These are phyloP conservation scores for Usnea hakonensis DNA, from an alignment of 495 filamentous ascomycete species.

Conservation along the genomic window DNA sequence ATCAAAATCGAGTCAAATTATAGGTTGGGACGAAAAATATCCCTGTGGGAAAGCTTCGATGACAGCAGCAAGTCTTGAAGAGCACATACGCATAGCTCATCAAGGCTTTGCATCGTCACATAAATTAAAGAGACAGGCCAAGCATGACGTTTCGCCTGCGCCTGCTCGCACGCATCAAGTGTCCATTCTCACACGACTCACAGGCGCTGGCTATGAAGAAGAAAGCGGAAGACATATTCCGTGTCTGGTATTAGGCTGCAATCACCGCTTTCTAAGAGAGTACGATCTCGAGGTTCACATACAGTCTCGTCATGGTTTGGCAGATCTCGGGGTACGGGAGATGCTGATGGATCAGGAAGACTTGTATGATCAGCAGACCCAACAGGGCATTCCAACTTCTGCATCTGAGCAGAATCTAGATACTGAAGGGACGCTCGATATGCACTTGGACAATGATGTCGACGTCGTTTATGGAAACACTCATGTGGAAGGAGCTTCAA, in stretches of 20 bases:
- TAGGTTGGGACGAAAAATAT: constrained; percentile 53
- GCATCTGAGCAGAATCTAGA: constrained; percentile 11
- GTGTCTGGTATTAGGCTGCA: constrained; percentile 49
- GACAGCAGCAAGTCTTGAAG: constrained; percentile 67
- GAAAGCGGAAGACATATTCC: constrained; percentile 46
- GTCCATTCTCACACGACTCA: constrained; percentile 37
- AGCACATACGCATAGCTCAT: constrained; percentile 72
- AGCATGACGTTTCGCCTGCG: not conserved
- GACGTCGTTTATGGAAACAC: not conserved
- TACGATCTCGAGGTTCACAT: constrained; percentile 64
- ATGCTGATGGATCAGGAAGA: constrained; percentile 36
- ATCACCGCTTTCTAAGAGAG: constrained; percentile 54
- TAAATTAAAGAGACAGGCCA: constrained; percentile 20
- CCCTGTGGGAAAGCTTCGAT: constrained; percentile 64
- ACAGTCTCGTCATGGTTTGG: constrained; percentile 42
- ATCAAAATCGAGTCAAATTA: constrained; percentile 46
- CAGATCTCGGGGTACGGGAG: constrained; percentile 44
- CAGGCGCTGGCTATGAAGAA: constrained; percentile 50
- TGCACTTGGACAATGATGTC: constrained; percentile 3
- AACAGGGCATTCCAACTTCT: not conserved
- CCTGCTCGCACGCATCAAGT: constrained; percentile 25
- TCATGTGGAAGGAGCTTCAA: not conserved
- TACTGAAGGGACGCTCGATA: constrained; percentile 13
- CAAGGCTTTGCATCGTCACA: constrained; percentile 48
- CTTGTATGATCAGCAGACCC: constrained; percentile 5